Evolutionary conservation across 2,329 filamentous ascomycete genomes (phyloP).

Genomic region (Septoria linicola): DNA sequence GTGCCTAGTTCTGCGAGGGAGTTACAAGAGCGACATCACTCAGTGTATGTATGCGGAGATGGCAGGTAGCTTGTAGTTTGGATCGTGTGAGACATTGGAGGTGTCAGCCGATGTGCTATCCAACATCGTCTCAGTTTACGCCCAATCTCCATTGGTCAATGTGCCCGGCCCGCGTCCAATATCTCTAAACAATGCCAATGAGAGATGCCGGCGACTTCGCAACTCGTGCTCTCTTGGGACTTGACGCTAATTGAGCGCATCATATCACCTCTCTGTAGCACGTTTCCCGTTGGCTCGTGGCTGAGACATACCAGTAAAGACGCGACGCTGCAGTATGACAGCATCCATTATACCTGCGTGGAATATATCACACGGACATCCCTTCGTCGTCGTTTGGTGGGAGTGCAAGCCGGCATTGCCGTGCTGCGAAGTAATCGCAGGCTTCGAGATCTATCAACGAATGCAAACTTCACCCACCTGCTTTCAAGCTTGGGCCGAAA

Average conservation of each 20-base stretch:
- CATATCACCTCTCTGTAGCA: not conserved
- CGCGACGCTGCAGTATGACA: not conserved
- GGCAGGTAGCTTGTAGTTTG: not conserved
- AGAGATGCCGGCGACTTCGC: not conserved
- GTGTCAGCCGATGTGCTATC: not conserved
- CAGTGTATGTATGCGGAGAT: slow-evolving; percentile 7
- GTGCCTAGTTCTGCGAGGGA: not conserved
- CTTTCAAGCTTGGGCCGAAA: slow-evolving; percentile 41
- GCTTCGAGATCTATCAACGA: not conserved
- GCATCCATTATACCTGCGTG: not conserved
- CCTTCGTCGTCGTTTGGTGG: not conserved
- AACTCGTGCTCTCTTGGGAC: not conserved
- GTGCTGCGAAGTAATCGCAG: not conserved
- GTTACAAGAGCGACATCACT: not conserved
- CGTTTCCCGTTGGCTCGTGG: slow-evolving; percentile 7
- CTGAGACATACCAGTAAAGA: not conserved
- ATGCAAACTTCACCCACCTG: slow-evolving; percentile 1
- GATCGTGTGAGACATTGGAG: slow-evolving; percentile 13
- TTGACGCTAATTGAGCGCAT: slow-evolving; percentile 1
- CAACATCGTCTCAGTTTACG: slow-evolving; percentile 1
- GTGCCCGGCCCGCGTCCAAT: not conserved
- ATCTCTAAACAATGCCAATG: not conserved
- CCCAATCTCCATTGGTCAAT: slow-evolving; percentile 4
- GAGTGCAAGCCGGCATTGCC: not conserved
- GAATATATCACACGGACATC: slow-evolving; percentile 1